Percentiles rank a stretch among this genome's conserved stretches.
These are phyloP conservation scores for Xylaria grammica DNA, from an alignment of 495 filamentous ascomycete genomes.

Conservation along the genomic window DNA sequence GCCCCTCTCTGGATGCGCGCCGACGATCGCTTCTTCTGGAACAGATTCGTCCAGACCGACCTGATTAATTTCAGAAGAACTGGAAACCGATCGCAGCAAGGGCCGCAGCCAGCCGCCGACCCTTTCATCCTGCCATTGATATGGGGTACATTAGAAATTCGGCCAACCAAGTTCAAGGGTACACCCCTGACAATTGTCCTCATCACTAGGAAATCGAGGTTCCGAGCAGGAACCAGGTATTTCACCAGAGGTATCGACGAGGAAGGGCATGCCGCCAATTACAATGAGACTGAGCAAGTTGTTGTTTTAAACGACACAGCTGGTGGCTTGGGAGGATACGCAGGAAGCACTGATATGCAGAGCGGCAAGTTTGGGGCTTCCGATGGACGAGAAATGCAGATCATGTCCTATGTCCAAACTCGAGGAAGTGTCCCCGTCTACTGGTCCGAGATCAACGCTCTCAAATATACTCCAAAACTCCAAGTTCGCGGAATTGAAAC, in stretches of 20 bases:
- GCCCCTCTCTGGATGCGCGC: conserved; percentile 87
- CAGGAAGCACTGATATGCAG: conserved; percentile 73
- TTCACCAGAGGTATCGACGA: conserved; percentile 94
- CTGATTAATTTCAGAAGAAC: conserved; percentile 79
- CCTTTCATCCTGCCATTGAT: conserved; percentile 95
- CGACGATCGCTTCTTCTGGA: conserved; percentile 99
- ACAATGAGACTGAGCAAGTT: conserved; percentile 96
- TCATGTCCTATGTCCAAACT: conserved; percentile 93
- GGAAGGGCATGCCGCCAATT: conserved; percentile 91
- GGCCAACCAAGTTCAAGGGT: conserved; percentile 76
- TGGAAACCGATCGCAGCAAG: conserved; percentile 59
- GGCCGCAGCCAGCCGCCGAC: conserved; percentile 76
- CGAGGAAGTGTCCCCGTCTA: conserved; percentile 92
- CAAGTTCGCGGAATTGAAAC: conserved; percentile 84
- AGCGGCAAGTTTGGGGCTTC: conserved; percentile 66
- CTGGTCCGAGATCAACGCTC: conserved; percentile 92
- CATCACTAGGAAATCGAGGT: conserved; percentile 83
- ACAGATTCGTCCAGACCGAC: conserved; percentile 87
- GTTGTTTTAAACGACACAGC: conserved; percentile 83
- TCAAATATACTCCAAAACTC: conserved; percentile 86
- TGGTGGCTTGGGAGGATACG: conserved; percentile 76
- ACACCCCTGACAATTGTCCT: conserved; percentile 84
- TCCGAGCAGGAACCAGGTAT: conserved; percentile 89
- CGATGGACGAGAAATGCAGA: conserved; percentile 75
- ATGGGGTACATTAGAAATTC: conserved; percentile 91